A percentile compares a stretch with the other conserved stretches of the same genome.
phyloP scores from a whole-genome alignment of 2,329 filamentous ascomycete species.

The Geoglossum cookeanum region DNA sequence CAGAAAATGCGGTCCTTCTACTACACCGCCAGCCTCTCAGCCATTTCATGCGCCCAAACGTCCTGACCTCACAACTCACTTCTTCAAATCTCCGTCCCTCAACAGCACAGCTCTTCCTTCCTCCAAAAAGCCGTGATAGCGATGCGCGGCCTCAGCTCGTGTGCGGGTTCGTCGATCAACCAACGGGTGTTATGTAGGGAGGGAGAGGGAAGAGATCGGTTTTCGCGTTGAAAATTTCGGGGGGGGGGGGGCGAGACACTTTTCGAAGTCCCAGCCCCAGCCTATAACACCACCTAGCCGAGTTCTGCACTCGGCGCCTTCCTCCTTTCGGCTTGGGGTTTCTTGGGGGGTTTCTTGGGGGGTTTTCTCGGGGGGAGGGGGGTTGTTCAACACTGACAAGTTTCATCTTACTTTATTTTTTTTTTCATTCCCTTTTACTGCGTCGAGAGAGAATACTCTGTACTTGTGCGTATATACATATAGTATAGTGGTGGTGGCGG shows the following conservation, averaged over 20 bases:
- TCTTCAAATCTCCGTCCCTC: conserved; percentile 1
- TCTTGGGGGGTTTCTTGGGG: background rate
- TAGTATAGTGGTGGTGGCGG: too few relatives aligned
- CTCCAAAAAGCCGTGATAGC: conserved; percentile 11
- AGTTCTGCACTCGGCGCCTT: background rate
- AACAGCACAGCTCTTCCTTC: conserved; percentile 20
- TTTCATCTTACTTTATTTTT: background rate
- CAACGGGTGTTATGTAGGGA: background rate
- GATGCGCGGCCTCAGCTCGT: background rate
- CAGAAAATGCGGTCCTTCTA: background rate
- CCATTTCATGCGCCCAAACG: background rate
- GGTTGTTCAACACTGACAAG: background rate
- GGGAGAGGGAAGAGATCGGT: background rate
- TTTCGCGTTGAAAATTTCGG: conserved; percentile 1
- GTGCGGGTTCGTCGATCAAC: background rate
- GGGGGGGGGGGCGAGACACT: background rate
- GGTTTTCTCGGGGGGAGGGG: too few relatives aligned
- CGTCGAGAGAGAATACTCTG: too few relatives aligned
- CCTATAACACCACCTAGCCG: background rate
- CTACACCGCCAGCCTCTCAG: conserved; percentile 1
- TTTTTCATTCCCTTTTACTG: background rate
- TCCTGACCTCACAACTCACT: conserved; percentile 1
- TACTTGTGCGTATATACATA: too few relatives aligned
- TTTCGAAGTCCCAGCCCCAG: background rate
- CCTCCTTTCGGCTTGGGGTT: background rate